These are phyloP conservation scores for Solanum raphanifolium DNA, from an alignment of 257 asterid species.

Conservation along the genomic window DNA sequence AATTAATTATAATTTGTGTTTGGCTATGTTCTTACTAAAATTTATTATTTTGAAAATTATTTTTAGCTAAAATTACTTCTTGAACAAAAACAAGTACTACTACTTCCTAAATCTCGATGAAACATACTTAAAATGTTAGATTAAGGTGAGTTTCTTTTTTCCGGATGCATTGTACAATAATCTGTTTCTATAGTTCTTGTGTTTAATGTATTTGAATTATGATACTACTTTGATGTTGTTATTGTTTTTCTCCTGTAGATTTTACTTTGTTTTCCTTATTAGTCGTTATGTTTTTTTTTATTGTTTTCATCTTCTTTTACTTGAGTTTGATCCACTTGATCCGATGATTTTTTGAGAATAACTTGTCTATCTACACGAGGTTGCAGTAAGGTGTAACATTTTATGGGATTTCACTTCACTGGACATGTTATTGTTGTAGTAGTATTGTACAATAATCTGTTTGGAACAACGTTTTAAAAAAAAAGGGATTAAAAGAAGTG, in stretches of 20 bases:
- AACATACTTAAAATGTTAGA: neutral
- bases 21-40: neutral
- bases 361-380: no score
- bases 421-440: no score
- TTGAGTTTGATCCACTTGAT: neutral
- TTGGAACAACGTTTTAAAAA: neutral
- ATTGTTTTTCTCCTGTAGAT: no score
- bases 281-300: no score
- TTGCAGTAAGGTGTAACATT: no score
- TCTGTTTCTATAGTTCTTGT: neutral
- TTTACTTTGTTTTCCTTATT: no score
- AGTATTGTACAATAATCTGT: neutral
- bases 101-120: neutral
- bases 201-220: no score
- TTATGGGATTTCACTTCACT: no score
- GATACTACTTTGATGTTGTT: no score
- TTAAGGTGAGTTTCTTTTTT: neutral
- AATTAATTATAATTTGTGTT: neutral
- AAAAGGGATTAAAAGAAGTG: neutral
- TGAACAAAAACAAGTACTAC: neutral
- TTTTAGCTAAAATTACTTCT: neutral
- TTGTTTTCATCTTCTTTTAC: no score
- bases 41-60: neutral
- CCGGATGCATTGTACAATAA: neutral
- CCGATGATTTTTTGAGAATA: rapidly evolving